Conservation (phyloP, 371 early-diverging fungal species). For the Batkoa obscura region DNA sequence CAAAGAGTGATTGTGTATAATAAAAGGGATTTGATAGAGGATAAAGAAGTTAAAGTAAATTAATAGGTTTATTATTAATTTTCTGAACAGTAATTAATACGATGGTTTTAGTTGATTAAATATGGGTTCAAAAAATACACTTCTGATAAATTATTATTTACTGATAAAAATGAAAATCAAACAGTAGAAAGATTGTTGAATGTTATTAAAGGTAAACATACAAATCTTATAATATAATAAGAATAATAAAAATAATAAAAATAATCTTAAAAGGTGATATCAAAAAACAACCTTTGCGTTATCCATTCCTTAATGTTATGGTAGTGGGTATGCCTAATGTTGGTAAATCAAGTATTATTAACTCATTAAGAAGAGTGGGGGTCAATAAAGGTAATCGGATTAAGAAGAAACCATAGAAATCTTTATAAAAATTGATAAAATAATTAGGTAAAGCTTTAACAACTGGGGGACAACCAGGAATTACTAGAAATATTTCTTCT, state of each 20-base stretch:
- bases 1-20: constrained; percentile 36
- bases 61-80: too few species aligned
- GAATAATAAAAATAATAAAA: too few species aligned
- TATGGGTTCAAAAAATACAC: neutral
- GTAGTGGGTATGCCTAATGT: constrained; percentile 94
- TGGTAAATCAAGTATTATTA: constrained; percentile 84
- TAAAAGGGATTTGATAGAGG: constrained; percentile 40
- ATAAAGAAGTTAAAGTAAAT: too few species aligned
- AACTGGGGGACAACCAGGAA: constrained; percentile 76
- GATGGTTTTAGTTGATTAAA: neutral
- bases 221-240: neutral
- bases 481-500: constrained; percentile 62
- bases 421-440: neutral
- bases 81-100: too few species aligned
- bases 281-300: constrained; percentile 12
- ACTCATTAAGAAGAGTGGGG: constrained; percentile 56
- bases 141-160: constrained; percentile 35
- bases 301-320: constrained; percentile 38
- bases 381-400: constrained; percentile 20
- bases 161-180: constrained; percentile 36
- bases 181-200: constrained; percentile 43
- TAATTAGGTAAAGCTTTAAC: constrained; percentile 50
- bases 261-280: constrained; percentile 6
- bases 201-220: constrained; percentile 24
- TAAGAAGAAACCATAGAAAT: neutral